Evolutionary conservation across 306 rosid species (phyloP), one percentile per base, ranked within the genome.

Genomic region (Prinsepia uniflora): DNA sequence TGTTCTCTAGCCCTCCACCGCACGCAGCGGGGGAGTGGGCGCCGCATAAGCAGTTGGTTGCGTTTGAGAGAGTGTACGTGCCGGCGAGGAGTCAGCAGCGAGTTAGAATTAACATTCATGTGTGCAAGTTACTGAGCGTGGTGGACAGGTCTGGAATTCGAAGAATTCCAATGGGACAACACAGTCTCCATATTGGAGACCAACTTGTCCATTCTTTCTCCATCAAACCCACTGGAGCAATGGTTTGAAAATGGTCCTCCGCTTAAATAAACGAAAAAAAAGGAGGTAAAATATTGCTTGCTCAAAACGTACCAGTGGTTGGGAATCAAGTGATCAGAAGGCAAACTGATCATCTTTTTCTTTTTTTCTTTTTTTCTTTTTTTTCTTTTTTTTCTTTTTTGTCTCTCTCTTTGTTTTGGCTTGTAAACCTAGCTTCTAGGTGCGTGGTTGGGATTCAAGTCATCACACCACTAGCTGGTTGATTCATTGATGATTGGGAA

Each of bases 101-200:
- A 52, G 84, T 93, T 17, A 74, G 20, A 20, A 63, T 93, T 6
- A 79, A 80, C 8, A 79, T 93, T 36, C 98, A 93, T 67, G 88
- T 94, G 3, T 94, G 98, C 81, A 90, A 90, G 75, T 74, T 60
- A 17, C 78, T 94, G 2, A 90, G 97, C 62, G 91, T 93, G 0
- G 97, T 90, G 63, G 97, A 94, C 66, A 80, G 49, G 67, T 80
- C 79, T 6, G 98, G 94, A 46, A 86, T 83, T 56, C 80, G 97
- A 68, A 88, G 97, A 77, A 85, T 93, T 65, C 94, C 89, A 0
- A 47, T 93, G 86, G 96, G 97, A 0, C 59, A 66, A 20, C 96
- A 94, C 40, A 69, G 68, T 67, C 81, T 90, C 70, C 83, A 87
- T 54, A 74, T 94, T 70, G 97, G 92, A 7, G 83, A 84, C 53